These are phyloP conservation scores for Penicillium expansum DNA, from an alignment of 2,329 filamentous ascomycete species.

Conservation along the genomic window DNA sequence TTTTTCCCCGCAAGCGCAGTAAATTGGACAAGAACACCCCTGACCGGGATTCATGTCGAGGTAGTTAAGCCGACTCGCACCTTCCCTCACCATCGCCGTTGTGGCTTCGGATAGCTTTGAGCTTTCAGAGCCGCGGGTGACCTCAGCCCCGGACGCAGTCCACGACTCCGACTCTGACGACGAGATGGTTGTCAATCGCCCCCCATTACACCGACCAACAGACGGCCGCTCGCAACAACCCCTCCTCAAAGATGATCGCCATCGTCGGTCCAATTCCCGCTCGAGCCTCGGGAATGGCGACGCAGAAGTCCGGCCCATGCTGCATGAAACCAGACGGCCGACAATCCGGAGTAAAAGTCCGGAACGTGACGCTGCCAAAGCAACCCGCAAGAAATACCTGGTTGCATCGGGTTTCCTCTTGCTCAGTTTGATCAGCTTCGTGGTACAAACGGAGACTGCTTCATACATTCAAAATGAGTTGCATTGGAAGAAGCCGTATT, in stretches of 20 bases:
- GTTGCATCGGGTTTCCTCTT: constrained; percentile 81
- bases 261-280: constrained; percentile 35
- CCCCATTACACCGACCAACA: constrained; percentile 48
- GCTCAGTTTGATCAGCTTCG: constrained; percentile 81
- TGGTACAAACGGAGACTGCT: constrained; percentile 91
- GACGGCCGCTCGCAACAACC: constrained; percentile 54
- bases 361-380: constrained; percentile 58
- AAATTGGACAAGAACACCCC: constrained; percentile 4
- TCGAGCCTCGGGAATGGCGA: constrained; percentile 29
- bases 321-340: constrained; percentile 55
- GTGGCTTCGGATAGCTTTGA: constrained; percentile 34
- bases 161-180: constrained; percentile 43
- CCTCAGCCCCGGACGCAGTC: constrained; percentile 34
- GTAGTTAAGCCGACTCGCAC: constrained; percentile 4
- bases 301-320: constrained; percentile 38
- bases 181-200: constrained; percentile 46
- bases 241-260: constrained; percentile 50
- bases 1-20: constrained; percentile 5
- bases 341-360: constrained; percentile 77
- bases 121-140: constrained; percentile 23
- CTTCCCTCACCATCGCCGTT: constrained; percentile 18
- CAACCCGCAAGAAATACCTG: constrained; percentile 78
- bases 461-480: constrained; percentile 91
- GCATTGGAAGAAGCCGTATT: constrained; percentile 97
- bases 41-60: constrained; percentile 7